Conservation (phyloP, 2,329 filamentous ascomycete species). For the Hypoxylon sp. region DNA sequence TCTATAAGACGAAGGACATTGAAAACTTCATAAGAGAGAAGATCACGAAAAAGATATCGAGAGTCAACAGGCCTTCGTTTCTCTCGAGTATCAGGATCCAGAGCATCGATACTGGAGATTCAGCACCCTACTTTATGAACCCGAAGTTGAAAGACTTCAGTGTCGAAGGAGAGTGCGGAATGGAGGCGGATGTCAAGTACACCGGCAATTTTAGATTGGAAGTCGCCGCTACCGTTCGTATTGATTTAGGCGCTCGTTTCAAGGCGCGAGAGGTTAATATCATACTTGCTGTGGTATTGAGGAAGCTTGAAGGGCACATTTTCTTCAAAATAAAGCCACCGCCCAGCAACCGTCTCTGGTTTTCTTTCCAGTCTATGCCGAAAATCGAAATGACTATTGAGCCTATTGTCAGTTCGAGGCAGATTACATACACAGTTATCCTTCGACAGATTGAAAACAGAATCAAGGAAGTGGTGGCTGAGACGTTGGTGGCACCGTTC, state of each 20-base stretch:
- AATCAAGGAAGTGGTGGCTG: constrained; percentile 93
- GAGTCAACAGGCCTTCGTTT: constrained; percentile 92
- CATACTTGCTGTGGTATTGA: constrained; percentile 86
- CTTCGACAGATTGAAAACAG: constrained; percentile 93
- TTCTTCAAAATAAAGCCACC: constrained; percentile 92
- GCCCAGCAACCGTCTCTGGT: constrained; percentile 96
- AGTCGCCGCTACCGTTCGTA: constrained; percentile 90
- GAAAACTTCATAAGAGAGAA: constrained; percentile 85
- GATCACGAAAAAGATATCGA: constrained; percentile 94
- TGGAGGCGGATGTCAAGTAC: constrained; percentile 91
- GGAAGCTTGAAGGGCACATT: constrained; percentile 86
- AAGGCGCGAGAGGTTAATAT: constrained; percentile 92
- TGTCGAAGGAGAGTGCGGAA: constrained; percentile 88
- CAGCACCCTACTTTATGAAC: constrained; percentile 90
- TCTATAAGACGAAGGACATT: constrained; percentile 87
- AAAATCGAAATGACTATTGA: constrained; percentile 96
- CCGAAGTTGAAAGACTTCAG: constrained; percentile 89
- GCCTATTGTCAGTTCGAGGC: constrained; percentile 92
- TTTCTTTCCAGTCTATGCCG: constrained; percentile 93
- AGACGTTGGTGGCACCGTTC: constrained; percentile 91
- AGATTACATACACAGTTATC: constrained; percentile 95
- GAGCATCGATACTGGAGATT: constrained; percentile 87
- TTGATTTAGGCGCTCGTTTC: constrained; percentile 90
- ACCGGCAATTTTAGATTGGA: constrained; percentile 90
- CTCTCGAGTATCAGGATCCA: constrained; percentile 87